phyloP scores from a whole-genome alignment of 345 rosid species.

The Hypericum perforatum region DNA sequence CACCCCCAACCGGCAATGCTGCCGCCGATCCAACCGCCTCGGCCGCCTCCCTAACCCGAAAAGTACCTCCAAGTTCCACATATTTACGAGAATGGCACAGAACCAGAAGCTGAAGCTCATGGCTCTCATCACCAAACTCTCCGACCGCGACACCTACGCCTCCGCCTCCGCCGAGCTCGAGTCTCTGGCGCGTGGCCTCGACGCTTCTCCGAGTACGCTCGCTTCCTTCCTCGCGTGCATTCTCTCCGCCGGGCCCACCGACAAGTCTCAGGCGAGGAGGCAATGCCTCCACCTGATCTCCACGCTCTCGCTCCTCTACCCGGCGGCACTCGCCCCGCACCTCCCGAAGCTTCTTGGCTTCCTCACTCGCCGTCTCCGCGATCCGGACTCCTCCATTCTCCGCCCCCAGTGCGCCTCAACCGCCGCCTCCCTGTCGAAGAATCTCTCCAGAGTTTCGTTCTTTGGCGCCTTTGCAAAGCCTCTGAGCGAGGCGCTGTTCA shows the following conservation, averaged over 20 bases:
- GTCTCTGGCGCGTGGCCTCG: conserved; percentile 43
- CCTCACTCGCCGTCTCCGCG: conserved; percentile 66
- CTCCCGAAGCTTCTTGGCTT: conserved; percentile 59
- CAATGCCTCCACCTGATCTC: conserved; percentile 65
- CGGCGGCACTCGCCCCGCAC: conserved; percentile 44
- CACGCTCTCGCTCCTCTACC: conserved; percentile 39
- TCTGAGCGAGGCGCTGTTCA: conserved; percentile 64
- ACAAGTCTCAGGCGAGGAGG: conserved; percentile 60
- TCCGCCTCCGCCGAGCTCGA: conserved; percentile 66
- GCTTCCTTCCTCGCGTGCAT: conserved; percentile 47
- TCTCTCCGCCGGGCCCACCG: conserved; percentile 59
- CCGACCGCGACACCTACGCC: conserved; percentile 76
- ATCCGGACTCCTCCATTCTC: conserved; percentile 52
- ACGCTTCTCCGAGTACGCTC: too few relatives aligned
- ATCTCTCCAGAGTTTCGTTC: conserved; percentile 46
- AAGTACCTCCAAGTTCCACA: not conserved
- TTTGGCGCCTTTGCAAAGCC: conserved; percentile 55
- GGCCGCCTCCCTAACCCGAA: conserved; percentile 11
- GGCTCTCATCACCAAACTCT: conserved; percentile 52
- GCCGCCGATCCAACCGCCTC: conserved; percentile 14
- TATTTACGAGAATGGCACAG: conserved; percentile 32
- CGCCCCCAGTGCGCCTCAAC: conserved; percentile 64
- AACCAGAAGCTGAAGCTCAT: conserved; percentile 44
- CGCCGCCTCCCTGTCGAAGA: conserved; percentile 49
- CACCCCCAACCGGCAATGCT: not conserved